Evolutionary conservation across 176 grass and related monocot genomes (phyloP).

Genomic region (Phyllostachys edulis): DNA sequence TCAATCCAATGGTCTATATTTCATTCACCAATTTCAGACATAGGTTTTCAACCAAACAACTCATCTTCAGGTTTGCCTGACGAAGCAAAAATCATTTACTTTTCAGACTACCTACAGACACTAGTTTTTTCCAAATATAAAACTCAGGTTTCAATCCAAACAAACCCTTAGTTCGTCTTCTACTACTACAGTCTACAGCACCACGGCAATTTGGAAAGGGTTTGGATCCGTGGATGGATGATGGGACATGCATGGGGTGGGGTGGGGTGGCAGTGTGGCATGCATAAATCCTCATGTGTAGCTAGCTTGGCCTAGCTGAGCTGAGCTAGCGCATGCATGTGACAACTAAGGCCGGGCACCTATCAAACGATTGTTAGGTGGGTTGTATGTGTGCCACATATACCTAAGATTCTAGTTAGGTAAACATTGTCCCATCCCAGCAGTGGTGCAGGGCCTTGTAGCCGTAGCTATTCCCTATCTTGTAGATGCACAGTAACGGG

Average conservation of each 20-base stretch:
- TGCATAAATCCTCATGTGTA: slow-evolving; percentile 5
- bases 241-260: slow-evolving; percentile 2
- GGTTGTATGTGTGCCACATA: not conserved
- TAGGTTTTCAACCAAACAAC: too few species aligned
- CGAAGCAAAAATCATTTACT: too few species aligned
- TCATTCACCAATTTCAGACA: too few species aligned
- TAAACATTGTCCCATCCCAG: slow-evolving; percentile 22
- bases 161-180: too few species aligned
- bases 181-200: not conserved
- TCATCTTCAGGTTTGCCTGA: too few species aligned
- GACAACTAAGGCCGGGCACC: slow-evolving; percentile 17
- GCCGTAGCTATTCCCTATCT: not conserved
- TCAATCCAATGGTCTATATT: too few species aligned
- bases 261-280: not conserved
- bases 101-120: too few species aligned
- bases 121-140: too few species aligned
- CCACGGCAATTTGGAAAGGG: not conserved
- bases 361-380: slow-evolving; percentile 14
- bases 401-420: slow-evolving; percentile 8
- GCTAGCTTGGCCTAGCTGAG: not conserved
- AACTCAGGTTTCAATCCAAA: too few species aligned
- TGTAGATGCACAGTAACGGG: not conserved
- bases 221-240: not conserved
- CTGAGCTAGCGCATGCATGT: slow-evolving; percentile 28
- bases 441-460: not conserved